These are phyloP conservation scores for Fusarium irregulare DNA, from an alignment of 2,329 filamentous ascomycete genomes.

Conservation along the genomic window DNA sequence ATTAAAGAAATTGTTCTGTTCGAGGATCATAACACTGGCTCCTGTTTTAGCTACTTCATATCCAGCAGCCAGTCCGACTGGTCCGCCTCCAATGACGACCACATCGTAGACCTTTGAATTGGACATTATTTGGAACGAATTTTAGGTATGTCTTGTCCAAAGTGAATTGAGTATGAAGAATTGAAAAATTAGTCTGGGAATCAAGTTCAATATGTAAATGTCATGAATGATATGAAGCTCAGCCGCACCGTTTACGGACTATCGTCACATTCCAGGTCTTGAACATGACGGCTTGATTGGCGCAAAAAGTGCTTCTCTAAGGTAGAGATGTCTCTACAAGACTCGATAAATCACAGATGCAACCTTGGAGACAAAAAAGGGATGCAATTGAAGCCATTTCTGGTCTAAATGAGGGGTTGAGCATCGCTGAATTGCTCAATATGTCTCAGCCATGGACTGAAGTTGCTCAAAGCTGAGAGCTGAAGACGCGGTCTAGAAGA, in stretches of 20 bases:
- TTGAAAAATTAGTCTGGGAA: background rate
- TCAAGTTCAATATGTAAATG: background rate
- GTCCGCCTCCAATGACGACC: constrained; percentile 22
- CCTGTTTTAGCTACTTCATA: constrained; percentile 31
- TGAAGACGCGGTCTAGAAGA: background rate
- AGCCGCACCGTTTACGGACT: background rate
- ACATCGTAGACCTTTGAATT: constrained; percentile 14
- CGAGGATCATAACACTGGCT: constrained; percentile 19
- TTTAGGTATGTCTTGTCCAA: background rate
- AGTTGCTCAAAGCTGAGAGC: background rate
- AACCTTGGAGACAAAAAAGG: fast-evolving
- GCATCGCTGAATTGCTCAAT: background rate
- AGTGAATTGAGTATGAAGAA: background rate
- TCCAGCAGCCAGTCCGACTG: constrained; percentile 26
- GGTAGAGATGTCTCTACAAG: background rate
- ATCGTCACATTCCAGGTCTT: background rate
- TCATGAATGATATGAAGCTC: background rate
- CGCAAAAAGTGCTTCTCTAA: background rate
- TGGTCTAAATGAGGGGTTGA: background rate
- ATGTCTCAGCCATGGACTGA: background rate
- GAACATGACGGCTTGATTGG: background rate
- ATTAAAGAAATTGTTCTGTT: constrained; percentile 33
- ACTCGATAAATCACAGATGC: background rate
- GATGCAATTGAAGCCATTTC: background rate
- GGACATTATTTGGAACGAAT: background rate